These are phyloP conservation scores for Lolium multiflorum DNA, from an alignment of 176 grass and related monocot genomes.

Conservation along the genomic window DNA sequence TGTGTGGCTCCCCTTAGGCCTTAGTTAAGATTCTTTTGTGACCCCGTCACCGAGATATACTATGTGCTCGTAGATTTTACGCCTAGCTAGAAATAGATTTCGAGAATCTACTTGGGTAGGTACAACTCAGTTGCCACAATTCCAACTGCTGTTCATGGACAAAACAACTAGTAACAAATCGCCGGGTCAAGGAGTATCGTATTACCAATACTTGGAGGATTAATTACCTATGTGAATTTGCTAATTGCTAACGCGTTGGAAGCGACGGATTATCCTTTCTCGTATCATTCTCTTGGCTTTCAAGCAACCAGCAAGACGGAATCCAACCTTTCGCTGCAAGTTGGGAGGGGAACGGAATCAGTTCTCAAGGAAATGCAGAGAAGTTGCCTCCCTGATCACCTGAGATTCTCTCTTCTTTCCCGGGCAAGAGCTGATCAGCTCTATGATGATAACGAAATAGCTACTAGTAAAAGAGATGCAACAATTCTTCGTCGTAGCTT, in stretches of 20 bases:
- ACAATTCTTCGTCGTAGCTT: not conserved
- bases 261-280: not conserved
- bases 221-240: too few species aligned
- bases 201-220: too few species aligned
- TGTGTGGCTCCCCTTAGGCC: too few species aligned
- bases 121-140: too few species aligned
- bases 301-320: slow-evolving; percentile 24
- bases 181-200: too few species aligned
- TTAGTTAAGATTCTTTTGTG: too few species aligned
- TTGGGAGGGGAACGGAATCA: slow-evolving; percentile 1
- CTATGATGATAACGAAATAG: not conserved
- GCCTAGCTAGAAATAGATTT: too few species aligned
- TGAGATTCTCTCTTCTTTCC: not conserved
- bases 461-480: not conserved
- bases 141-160: too few species aligned
- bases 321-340: slow-evolving; percentile 29
- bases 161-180: too few species aligned
- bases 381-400: slow-evolving; percentile 17
- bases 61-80: too few species aligned
- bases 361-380: not conserved
- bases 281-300: slow-evolving; percentile 33
- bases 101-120: too few species aligned
- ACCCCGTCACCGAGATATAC: too few species aligned
- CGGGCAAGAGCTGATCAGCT: not conserved
- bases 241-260: not conserved